Percentiles rank a stretch among this genome's conserved stretches.
Evolutionary conservation across 176 grass and related monocot species (phyloP).

Genomic region (Pontederia paniculata): DNA sequence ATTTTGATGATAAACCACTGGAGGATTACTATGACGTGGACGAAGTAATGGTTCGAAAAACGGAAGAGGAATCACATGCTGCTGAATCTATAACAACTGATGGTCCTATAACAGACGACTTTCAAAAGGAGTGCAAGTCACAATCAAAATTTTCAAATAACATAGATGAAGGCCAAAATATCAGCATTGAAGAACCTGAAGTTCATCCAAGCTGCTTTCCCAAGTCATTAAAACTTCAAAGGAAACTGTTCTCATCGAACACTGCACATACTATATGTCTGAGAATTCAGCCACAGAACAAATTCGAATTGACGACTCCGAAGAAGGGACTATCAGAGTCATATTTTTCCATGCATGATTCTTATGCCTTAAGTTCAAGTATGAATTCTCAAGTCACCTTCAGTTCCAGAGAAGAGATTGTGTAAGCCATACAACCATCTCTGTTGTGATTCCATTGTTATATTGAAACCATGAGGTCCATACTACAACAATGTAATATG

Average conservation of each 20-base stretch:
- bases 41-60: constrained; percentile 26
- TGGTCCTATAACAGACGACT: constrained; percentile 31
- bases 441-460: no score
- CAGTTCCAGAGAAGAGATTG: constrained; percentile 84
- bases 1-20: constrained; percentile 10
- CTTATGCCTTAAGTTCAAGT: constrained; percentile 60
- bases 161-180: constrained; percentile 44
- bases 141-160: constrained; percentile 34
- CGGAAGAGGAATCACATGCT: constrained; percentile 41
- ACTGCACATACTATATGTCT: constrained; percentile 59
- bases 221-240: constrained; percentile 61
- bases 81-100: constrained; percentile 53
- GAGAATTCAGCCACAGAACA: constrained; percentile 70
- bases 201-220: constrained; percentile 80
- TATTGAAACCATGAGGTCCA: no score
- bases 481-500: no score
- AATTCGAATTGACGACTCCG: constrained; percentile 47
- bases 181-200: constrained; percentile 54
- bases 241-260: constrained; percentile 57
- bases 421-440: constrained; percentile 42
- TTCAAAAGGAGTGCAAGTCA: constrained; percentile 2
- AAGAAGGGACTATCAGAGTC: constrained; percentile 75
- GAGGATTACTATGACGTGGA: constrained; percentile 11
- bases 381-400: constrained; percentile 66
- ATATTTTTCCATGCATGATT: constrained; percentile 74